A percentile compares a stretch with the other conserved stretches of the same genome.
Conservation (phyloP, 495 filamentous ascomycete genomes). For the Hypoxylon fuscum region DNA sequence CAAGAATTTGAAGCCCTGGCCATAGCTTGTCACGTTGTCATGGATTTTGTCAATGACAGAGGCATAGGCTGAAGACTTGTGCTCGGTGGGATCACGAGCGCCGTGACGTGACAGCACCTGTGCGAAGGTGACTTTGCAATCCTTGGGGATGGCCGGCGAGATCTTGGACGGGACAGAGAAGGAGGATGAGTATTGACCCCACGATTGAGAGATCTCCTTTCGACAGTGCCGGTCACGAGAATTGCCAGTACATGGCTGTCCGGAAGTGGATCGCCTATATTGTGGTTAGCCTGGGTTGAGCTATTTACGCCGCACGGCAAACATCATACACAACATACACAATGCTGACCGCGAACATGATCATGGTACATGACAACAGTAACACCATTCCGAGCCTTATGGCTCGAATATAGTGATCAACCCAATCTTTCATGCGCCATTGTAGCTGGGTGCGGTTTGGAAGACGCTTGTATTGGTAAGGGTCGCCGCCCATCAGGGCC, state of each 20-base stretch:
- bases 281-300: slow-evolving; percentile 27
- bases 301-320: slow-evolving; percentile 26
- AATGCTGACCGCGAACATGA: slow-evolving; percentile 18
- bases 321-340: slow-evolving; percentile 21
- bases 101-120: slow-evolving; percentile 85
- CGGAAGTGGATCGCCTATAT: slow-evolving; percentile 32
- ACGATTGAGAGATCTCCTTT: slow-evolving; percentile 67
- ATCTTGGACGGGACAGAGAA: slow-evolving; percentile 75
- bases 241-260: slow-evolving; percentile 64
- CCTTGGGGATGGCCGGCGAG: slow-evolving; percentile 61
- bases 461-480: slow-evolving; percentile 41
- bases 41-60: slow-evolving; percentile 69
- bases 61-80: slow-evolving; percentile 67
- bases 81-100: slow-evolving; percentile 77
- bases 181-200: slow-evolving; percentile 89
- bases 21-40: slow-evolving; percentile 61
- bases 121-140: slow-evolving; percentile 78
- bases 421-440: slow-evolving; percentile 11
- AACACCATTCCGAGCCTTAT: slow-evolving; percentile 18
- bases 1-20: slow-evolving; percentile 69
- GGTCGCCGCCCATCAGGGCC: slow-evolving; percentile 23
- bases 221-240: slow-evolving; percentile 67
- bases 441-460: slow-evolving; percentile 9
- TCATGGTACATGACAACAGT: slow-evolving; percentile 17
- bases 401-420: slow-evolving; percentile 1